These are phyloP conservation scores for Mortierella sp. DNA, from an alignment of 371 early-diverging fungal species.

Conservation along the genomic window DNA sequence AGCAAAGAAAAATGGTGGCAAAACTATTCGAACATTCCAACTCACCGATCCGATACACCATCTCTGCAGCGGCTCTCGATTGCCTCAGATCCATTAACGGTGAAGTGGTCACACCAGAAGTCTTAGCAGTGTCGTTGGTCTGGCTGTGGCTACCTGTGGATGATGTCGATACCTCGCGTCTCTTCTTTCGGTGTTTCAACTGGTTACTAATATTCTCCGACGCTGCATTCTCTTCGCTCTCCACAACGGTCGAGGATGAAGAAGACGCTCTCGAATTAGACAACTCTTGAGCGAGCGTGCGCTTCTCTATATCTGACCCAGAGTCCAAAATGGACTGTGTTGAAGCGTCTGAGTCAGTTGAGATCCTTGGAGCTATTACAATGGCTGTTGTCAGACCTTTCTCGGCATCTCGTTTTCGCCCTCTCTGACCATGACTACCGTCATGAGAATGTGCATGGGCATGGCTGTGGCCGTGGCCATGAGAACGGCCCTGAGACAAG, in stretches of 20 bases:
- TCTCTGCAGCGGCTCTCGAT: conserved; percentile 33
- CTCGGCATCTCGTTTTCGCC: conserved; percentile 13
- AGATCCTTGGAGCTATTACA: conserved; percentile 3
- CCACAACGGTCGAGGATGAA: conserved; percentile 4
- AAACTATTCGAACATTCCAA: neutral
- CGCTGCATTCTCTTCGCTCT: neutral
- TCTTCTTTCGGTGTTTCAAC: conserved; percentile 23
- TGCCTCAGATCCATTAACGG: conserved; percentile 41
- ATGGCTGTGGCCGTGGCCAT: neutral
- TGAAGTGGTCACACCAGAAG: no score
- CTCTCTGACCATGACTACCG: neutral
- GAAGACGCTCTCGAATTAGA: neutral
- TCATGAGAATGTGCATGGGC: no score
- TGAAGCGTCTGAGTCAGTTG: conserved; percentile 16
- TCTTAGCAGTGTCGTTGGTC: neutral
- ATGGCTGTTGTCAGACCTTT: conserved; percentile 1
- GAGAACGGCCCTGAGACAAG: conserved; percentile 2
- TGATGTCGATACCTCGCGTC: conserved; percentile 11
- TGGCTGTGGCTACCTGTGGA: conserved; percentile 14
- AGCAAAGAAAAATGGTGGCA: conserved; percentile 6
- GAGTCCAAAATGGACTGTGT: conserved; percentile 12
- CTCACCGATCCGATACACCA: conserved; percentile 52
- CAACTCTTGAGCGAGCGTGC: neutral
- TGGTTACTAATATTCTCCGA: neutral
- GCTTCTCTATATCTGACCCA: conserved; percentile 12